phyloP scores from a whole-genome alignment of 129 eudicot species.

The Ambrosia artemisiifolia region DNA sequence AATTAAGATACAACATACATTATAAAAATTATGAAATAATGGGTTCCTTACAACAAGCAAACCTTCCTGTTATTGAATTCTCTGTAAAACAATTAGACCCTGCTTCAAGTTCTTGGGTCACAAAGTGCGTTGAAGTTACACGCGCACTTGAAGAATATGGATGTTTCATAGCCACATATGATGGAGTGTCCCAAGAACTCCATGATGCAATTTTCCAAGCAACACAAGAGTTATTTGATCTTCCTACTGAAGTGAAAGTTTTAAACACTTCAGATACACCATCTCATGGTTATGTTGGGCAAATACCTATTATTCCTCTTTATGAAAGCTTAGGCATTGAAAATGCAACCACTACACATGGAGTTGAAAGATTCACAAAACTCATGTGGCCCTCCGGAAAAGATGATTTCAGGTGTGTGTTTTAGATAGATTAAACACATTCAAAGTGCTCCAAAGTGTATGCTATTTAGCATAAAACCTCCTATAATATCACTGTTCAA shows the following conservation, averaged over 20 bases:
- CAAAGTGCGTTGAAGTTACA: conserved; percentile 28
- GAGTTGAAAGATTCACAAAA: conserved; percentile 36
- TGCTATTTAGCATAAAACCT: too few relatives aligned
- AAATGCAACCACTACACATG: conserved; percentile 35
- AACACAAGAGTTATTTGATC: conserved; percentile 39
- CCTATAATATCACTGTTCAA: too few relatives aligned
- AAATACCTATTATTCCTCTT: conserved; percentile 34
- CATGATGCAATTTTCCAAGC: conserved; percentile 37
- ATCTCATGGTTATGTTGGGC: conserved; percentile 45
- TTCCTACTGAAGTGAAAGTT: conserved; percentile 42
- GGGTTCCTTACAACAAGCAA: conserved; percentile 29
- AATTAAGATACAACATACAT: not conserved
- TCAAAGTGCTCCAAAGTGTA: too few relatives aligned
- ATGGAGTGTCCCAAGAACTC: conserved; percentile 35
- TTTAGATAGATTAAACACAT: too few relatives aligned
- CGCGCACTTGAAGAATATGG: conserved; percentile 49
- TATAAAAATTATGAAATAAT: conserved; percentile 1
- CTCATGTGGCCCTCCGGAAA: conserved; percentile 59
- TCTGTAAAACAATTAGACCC: conserved; percentile 14
- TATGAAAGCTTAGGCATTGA: conserved; percentile 47
- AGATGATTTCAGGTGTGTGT: conserved; percentile 14
- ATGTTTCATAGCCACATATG: conserved; percentile 40
- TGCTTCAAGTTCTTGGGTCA: conserved; percentile 31
- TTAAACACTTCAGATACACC: conserved; percentile 32
- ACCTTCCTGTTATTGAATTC: conserved; percentile 43